Evolutionary conservation across 169 alveolate genomes (phyloP), one percentile per base, ranked within the genome.

Genomic region (Toxoplasma gondii): DNA sequence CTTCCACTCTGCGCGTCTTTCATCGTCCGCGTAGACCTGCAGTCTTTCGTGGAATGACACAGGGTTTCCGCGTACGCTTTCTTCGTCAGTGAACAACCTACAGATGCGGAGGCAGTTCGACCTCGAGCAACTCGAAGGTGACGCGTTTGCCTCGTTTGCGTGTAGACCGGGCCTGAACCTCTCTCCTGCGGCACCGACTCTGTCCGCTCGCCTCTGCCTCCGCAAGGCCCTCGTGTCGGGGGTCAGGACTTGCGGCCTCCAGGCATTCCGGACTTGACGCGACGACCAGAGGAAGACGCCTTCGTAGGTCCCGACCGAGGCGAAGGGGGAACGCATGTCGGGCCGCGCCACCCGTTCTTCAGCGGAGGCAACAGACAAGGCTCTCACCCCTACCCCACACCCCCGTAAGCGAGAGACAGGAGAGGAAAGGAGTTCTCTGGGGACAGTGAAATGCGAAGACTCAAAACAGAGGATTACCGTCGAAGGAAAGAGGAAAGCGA

Each of bases 301-400:
- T 31, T 31, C 1, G n/a, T 16, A 17, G 36, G 90, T 4, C 67
- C 38, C 4, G 90, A 82, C 44, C 67, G 41, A 44, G 90, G 39
- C 12, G 90, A 27, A 4, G 90, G 90, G 10, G 67, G 90, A 41
- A 82, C 41, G 67, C 90, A 41, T 27, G 67, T 82, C 54, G 90
- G 90, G 5, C 90, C 90, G 29, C 90, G 90, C 17, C 90, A 82
- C 24, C 90, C 90, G 53, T 82, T 82, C 90, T 82, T 82, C 67
- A 19, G 31, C 0, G 90, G 90, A 22, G 90, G 64, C 64, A 67
- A 43, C 24, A 34, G 54, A 16, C 36, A 39, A 49, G 38, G n/a
- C 43, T 31, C 36, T 27, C 69, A 31, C 90, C 17, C 69, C 5
- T 41, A 5, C 38, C 90, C 90, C 67, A 43, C 29, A 22, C 90